These are phyloP conservation scores for Spiraea crenata DNA, from an alignment of 331 rosid genomes.

Conservation along the genomic window DNA sequence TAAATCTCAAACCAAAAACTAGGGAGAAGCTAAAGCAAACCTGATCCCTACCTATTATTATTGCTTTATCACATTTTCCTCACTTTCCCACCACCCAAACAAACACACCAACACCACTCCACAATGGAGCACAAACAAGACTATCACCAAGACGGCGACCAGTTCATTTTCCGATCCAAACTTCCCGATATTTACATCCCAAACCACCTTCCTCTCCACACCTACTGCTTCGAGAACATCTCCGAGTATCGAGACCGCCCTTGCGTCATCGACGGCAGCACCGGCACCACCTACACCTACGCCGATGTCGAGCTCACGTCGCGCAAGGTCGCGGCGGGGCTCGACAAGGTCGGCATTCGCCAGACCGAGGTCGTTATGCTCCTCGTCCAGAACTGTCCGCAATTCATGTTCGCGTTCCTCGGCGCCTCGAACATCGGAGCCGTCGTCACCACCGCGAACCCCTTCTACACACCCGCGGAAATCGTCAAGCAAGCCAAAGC, in stretches of 20 bases:
- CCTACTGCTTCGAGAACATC: conserved; percentile 67
- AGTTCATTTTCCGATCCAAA: conserved; percentile 78
- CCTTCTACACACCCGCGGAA: conserved; percentile 63
- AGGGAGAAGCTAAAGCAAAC: conserved; percentile 22
- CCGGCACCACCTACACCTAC: conserved; percentile 53
- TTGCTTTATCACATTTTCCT: not conserved
- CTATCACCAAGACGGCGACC: conserved; percentile 1
- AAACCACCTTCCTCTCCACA: conserved; percentile 72
- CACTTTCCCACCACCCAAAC: conserved; percentile 26
- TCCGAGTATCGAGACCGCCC: conserved; percentile 51
- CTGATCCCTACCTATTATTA: conserved; percentile 21
- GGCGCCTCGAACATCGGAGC: conserved; percentile 70
- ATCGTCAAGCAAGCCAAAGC: conserved; percentile 58
- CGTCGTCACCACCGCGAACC: conserved; percentile 67
- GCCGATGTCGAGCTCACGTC: conserved; percentile 59
- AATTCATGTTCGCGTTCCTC: conserved; percentile 70
- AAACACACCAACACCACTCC: conserved; percentile 4
- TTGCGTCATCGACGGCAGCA: conserved; percentile 61
- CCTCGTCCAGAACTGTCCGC: conserved; percentile 67
- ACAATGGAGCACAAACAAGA: conserved; percentile 26
- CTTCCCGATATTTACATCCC: conserved; percentile 85
- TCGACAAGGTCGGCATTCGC: conserved; percentile 44
- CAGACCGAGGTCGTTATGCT: conserved; percentile 84
- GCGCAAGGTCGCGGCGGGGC: conserved; percentile 57
- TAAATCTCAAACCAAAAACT: conserved; percentile 32